These are phyloP conservation scores for Hyphopichia burtonii DNA, from an alignment of 1,139 yeast species.

Conservation along the genomic window DNA sequence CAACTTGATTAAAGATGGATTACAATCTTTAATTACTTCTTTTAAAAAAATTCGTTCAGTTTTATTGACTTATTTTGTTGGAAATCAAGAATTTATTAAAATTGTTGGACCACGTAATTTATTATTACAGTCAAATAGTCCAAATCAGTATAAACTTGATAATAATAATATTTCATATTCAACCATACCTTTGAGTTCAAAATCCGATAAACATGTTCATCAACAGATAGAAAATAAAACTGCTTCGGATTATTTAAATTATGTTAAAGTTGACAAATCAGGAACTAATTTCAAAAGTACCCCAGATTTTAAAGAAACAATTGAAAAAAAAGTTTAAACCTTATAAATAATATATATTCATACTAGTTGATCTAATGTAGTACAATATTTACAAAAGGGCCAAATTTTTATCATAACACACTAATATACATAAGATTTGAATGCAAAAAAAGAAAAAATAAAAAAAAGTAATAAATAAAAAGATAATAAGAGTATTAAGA, in stretches of 20 bases:
- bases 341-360: background rate
- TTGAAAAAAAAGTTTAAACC: constrained; percentile 15
- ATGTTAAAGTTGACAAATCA: constrained; percentile 42
- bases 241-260: constrained; percentile 45
- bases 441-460: background rate
- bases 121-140: constrained; percentile 42
- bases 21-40: constrained; percentile 1
- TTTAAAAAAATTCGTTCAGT: background rate
- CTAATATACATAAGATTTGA: background rate
- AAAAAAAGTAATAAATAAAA: background rate
- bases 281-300: constrained; percentile 42
- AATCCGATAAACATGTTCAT: constrained; percentile 2
- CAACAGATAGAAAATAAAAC: constrained; percentile 10
- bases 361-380: no score
- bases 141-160: constrained; percentile 6
- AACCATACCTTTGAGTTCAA: constrained; percentile 2
- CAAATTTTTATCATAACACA: constrained; percentile 7
- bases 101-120: constrained; percentile 57
- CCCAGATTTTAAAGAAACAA: constrained; percentile 38
- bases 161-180: constrained; percentile 1
- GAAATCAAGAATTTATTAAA: constrained; percentile 42
- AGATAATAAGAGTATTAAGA: background rate
- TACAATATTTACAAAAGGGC: constrained; percentile 8
- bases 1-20: constrained; percentile 1
- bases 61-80: constrained; percentile 22